These are phyloP conservation scores for Kwoniella heveanensis DNA, from an alignment of 768 basidiomycete species.

Conservation along the genomic window DNA sequence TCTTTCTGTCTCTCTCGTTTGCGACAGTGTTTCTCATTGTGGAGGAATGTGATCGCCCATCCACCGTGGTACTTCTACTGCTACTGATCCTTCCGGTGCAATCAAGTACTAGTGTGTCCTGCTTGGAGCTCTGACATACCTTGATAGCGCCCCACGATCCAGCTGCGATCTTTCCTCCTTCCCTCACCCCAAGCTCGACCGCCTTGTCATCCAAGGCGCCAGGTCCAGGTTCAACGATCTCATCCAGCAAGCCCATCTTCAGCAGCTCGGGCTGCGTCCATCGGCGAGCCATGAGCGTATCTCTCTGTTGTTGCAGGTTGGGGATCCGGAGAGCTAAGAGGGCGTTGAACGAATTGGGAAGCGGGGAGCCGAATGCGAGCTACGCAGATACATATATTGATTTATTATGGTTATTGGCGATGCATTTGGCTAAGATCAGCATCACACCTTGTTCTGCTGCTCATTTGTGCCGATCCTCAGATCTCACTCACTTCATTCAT, in stretches of 20 bases:
- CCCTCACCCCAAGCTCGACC: slow-evolving; percentile 40
- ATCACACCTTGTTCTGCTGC: too few relatives aligned
- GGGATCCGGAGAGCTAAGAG: slow-evolving; percentile 69
- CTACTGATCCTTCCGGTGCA: too few relatives aligned
- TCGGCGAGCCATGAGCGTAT: slow-evolving; percentile 75
- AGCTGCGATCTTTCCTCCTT: slow-evolving; percentile 38
- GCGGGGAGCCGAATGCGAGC: slow-evolving; percentile 77
- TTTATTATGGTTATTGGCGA: too few relatives aligned
- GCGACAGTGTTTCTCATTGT: too few relatives aligned
- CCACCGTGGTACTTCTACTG: too few relatives aligned
- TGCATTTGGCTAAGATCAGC: too few relatives aligned
- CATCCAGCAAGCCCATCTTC: slow-evolving; percentile 69
- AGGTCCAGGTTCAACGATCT: slow-evolving; percentile 62
- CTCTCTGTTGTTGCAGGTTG: slow-evolving; percentile 64
- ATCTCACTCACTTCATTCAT: slow-evolving; percentile 78
- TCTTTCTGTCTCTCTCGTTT: too few relatives aligned
- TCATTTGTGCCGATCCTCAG: neutral
- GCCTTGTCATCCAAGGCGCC: slow-evolving; percentile 31
- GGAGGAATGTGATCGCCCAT: too few relatives aligned
- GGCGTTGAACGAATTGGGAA: slow-evolving; percentile 72
- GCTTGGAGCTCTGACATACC: slow-evolving; percentile 38
- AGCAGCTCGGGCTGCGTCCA: slow-evolving; percentile 75
- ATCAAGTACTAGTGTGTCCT: neutral
- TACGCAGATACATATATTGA: too few relatives aligned
- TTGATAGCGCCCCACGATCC: slow-evolving; percentile 54